These are phyloP conservation scores for Daldinia concentrica DNA, from an alignment of 495 filamentous ascomycete species.

Conservation along the genomic window DNA sequence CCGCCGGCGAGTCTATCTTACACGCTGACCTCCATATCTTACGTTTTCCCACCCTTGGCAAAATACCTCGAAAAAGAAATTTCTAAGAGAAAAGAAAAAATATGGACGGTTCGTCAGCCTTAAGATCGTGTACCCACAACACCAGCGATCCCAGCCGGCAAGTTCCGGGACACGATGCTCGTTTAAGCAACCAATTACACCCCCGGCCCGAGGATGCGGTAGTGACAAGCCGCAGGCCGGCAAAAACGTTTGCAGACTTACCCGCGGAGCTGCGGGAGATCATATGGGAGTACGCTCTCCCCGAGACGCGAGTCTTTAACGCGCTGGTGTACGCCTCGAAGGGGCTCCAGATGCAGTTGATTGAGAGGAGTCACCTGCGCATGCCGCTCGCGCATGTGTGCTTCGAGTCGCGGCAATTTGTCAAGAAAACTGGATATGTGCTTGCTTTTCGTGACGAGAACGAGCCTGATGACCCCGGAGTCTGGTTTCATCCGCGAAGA, in stretches of 20 bases:
- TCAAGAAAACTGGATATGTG: slow-evolving; percentile 34
- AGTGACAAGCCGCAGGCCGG: background rate
- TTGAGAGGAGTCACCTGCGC: slow-evolving; percentile 29
- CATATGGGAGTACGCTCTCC: slow-evolving; percentile 47
- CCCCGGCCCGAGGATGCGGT: background rate
- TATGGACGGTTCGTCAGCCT: background rate
- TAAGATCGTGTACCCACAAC: background rate
- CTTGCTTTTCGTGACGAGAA: slow-evolving; percentile 40
- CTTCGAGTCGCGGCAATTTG: slow-evolving; percentile 44
- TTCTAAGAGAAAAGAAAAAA: background rate
- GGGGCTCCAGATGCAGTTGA: slow-evolving; percentile 36
- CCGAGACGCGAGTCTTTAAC: slow-evolving; percentile 43
- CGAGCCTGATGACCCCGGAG: slow-evolving; percentile 37
- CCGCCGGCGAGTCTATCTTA: background rate
- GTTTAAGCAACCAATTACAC: background rate
- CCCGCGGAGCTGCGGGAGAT: slow-evolving; percentile 46
- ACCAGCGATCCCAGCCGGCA: background rate
- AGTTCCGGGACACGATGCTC: background rate
- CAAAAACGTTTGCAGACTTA: slow-evolving; percentile 38
- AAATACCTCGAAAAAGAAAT: background rate
- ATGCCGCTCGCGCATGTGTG: slow-evolving; percentile 44
- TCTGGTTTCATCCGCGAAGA: slow-evolving; percentile 40
- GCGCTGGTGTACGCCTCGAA: slow-evolving; percentile 37
- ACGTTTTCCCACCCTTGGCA: background rate
- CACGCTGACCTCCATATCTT: background rate